Evolutionary conservation across 225 moss, liverwort and hornwort species (phyloP).

Genomic region (Rhytidiadelphus loreus): DNA sequence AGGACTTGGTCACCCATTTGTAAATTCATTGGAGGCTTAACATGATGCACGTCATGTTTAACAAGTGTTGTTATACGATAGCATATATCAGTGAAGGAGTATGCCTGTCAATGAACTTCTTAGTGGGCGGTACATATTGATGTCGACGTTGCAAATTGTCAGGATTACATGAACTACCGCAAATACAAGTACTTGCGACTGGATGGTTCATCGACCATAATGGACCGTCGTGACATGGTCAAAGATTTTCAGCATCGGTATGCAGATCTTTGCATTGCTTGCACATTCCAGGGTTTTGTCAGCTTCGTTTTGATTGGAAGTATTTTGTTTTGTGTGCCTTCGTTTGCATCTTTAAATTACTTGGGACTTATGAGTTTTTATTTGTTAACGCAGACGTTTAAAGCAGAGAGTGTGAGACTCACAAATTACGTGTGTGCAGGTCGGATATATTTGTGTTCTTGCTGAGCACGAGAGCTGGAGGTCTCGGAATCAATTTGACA

Average conservation of each 20-base stretch:
- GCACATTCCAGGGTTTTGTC: neutral
- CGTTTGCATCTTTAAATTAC: neutral
- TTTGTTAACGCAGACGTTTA: neutral
- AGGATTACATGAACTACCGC: conserved; percentile 94
- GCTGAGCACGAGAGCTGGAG: conserved; percentile 86
- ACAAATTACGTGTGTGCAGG: conserved; percentile 16
- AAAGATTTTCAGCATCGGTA: conserved; percentile 95
- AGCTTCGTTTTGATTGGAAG: neutral
- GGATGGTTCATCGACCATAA: conserved; percentile 87
- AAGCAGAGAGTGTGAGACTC: neutral
- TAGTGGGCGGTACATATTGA: neutral
- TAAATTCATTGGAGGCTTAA: neutral
- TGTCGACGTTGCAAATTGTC: neutral
- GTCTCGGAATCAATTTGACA: conserved; percentile 83
- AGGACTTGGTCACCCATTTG: neutral
- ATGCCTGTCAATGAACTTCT: neutral
- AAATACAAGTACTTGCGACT: conserved; percentile 87
- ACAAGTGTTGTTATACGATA: neutral
- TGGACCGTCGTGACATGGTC: conserved; percentile 96
- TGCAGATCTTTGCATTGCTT: neutral
- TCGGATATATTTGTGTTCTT: conserved; percentile 88
- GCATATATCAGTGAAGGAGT: neutral
- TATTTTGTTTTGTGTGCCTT: neutral
- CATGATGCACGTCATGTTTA: neutral
- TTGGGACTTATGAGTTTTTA: neutral